phyloP scores from a whole-genome alignment of 1,139 yeast genomes.

The Pneumocystis murina region DNA sequence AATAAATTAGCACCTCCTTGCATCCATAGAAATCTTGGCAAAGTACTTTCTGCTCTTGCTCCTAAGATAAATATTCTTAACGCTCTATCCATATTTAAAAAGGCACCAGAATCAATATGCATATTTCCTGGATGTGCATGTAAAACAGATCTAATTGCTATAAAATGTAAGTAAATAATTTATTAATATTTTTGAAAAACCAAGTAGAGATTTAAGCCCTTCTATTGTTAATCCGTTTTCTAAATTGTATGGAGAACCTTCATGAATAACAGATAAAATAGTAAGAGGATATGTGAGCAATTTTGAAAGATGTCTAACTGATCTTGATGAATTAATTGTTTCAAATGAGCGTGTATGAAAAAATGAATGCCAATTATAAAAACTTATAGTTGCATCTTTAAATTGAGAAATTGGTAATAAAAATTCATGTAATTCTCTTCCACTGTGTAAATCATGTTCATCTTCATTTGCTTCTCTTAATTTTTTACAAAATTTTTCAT shows the following conservation, averaged over 20 bases:
- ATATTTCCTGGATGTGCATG: conserved; percentile 62
- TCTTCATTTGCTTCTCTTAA: conserved; percentile 77
- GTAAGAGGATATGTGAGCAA: conserved; percentile 88
- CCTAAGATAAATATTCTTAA: conserved; percentile 80
- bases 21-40: conserved; percentile 93
- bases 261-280: conserved; percentile 68
- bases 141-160: neutral
- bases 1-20: conserved; percentile 65
- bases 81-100: conserved; percentile 49
- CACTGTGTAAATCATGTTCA: conserved; percentile 89
- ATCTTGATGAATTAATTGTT: conserved; percentile 95
- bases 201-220: conserved; percentile 62
- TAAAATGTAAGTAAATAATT: neutral
- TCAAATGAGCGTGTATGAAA: conserved; percentile 84
- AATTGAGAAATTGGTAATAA: conserved; percentile 66
- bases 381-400: conserved; percentile 60
- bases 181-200: conserved; percentile 22
- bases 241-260: conserved; percentile 66
- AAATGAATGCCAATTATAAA: conserved; percentile 80
- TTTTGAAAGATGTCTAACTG: conserved; percentile 87
- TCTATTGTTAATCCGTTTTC: conserved; percentile 71
- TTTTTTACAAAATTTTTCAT: conserved; percentile 48
- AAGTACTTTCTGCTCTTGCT: conserved; percentile 81
- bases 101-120: conserved; percentile 8
- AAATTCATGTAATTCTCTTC: conserved; percentile 87